Evolutionary conservation across 805 yeast genomes (phyloP), one percentile per base, ranked within the genome.

Genomic region (Allodekkera sacchari): DNA sequence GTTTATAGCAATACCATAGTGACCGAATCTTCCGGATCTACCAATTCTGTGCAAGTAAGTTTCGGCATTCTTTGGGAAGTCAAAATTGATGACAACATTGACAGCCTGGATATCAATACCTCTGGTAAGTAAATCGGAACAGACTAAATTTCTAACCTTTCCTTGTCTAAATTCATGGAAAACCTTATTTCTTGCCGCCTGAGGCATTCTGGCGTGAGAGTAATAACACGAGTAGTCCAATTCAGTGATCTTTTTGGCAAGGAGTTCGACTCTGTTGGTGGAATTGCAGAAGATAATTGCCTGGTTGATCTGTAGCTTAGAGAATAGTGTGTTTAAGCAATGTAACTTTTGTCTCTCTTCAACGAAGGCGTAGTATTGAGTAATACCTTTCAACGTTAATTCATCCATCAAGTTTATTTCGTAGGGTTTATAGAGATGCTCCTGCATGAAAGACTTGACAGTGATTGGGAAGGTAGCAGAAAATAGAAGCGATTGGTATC

Each of bases 91-190:
- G 30, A 92, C 98, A 28, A 92, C 97, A 54, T 92, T 92, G 43
- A 92, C 98, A 6, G 97, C 97, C 62, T 92, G 97, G 49, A 92
- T 89, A 69, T 92, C 98, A 50, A 92, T 92, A 73, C 98, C 97
- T 70, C 97, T 83, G 19, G 97, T 89, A 42, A 92, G 72, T 41
- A 92, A 68, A 64, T 92, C 98, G 1, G 97, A 83, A 63, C 98
- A 92, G 25, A 92, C 98, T 51, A 92, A 70, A 53, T 92, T 92
- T 65, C 98, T 81, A 53, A 92, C 96, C 57, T 84, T 87, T 30
- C 98, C 98, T 56, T 85, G 95, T 69, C 98, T 83, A 60, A 92
- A 92, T 60, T 92, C 97, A 57, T 92, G 98, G 75, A 92, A 92
- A 6, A 92, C 98, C 55, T 87, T 84, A 64, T 92, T 92, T 71